Percentiles rank a stretch among this genome's conserved stretches.
Evolutionary conservation across 1,284 basidiomycete species (phyloP).

Genomic region (Malassezia furfur): DNA sequence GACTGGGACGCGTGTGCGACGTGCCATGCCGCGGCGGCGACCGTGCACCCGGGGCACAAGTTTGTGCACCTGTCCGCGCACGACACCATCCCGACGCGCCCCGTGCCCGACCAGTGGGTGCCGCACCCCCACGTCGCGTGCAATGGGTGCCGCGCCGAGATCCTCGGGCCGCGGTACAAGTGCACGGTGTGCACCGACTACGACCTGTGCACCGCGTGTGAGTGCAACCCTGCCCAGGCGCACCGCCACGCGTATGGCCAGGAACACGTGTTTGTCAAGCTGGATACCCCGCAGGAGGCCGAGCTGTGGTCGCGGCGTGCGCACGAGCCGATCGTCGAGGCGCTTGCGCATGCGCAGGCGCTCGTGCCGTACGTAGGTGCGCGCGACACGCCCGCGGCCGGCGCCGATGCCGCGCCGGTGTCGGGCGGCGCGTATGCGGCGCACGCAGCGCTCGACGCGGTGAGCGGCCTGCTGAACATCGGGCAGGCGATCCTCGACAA

Average conservation of each 20-base stretch:
- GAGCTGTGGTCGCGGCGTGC: not conserved
- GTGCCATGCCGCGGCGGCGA: conserved; percentile 3
- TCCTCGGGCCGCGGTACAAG: conserved; percentile 23
- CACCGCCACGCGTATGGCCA: conserved; percentile 11
- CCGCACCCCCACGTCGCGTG: conserved; percentile 18
- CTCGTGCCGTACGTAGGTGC: not conserved
- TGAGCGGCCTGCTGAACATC: not conserved
- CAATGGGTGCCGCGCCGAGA: conserved; percentile 14
- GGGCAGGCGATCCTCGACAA: conserved; percentile 2
- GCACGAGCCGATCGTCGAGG: not conserved
- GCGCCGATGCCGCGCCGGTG: not conserved
- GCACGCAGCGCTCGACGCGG: not conserved
- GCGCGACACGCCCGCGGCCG: not conserved
- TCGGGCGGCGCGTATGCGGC: not conserved
- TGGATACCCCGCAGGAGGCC: conserved; percentile 9
- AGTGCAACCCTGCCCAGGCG: conserved; percentile 13
- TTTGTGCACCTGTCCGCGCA: conserved; percentile 9
- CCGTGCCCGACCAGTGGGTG: not conserved
- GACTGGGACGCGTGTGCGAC: conserved; percentile 23
- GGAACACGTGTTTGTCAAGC: conserved; percentile 23
- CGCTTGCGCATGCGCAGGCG: not conserved
- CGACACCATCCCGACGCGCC: conserved; percentile 4
- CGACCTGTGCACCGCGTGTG: conserved; percentile 23
- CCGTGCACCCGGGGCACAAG: conserved; percentile 21
- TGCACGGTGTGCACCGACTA: conserved; percentile 20